phyloP scores from a whole-genome alignment of 2,329 filamentous ascomycete species.

The Sporothrix humicola region DNA sequence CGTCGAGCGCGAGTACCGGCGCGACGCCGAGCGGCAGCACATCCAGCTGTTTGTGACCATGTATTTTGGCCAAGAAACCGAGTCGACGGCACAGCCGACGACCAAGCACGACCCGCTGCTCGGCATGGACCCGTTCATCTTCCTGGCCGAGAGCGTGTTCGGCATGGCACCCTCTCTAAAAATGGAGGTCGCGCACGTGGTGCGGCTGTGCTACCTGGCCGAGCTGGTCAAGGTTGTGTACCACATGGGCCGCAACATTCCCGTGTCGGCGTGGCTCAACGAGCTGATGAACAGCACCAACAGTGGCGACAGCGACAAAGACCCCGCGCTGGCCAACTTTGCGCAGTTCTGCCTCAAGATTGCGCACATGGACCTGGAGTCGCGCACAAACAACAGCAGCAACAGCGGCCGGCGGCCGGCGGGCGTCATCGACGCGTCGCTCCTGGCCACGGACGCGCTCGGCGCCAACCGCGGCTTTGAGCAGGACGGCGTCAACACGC shows the following conservation, averaged over 20 bases:
- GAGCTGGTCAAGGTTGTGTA: slow-evolving; percentile 85
- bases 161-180: slow-evolving; percentile 70
- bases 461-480: slow-evolving; percentile 57
- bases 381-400: slow-evolving; percentile 36
- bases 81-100: slow-evolving; percentile 49
- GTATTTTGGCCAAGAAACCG: slow-evolving; percentile 53
- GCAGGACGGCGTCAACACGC: slow-evolving; percentile 59
- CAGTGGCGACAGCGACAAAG: slow-evolving; percentile 44
- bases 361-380: slow-evolving; percentile 53
- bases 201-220: slow-evolving; percentile 86
- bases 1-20: slow-evolving; percentile 69
- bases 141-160: slow-evolving; percentile 79
- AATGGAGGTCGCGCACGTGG: slow-evolving; percentile 76
- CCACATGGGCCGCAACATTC: slow-evolving; percentile 62
- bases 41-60: slow-evolving; percentile 74
- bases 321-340: slow-evolving; percentile 59
- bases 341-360: slow-evolving; percentile 60
- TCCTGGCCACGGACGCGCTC: slow-evolving; percentile 43
- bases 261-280: slow-evolving; percentile 56
- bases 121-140: slow-evolving; percentile 74
- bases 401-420: slow-evolving; percentile 11
- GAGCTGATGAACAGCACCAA: slow-evolving; percentile 49
- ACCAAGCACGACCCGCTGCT: slow-evolving; percentile 65
- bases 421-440: slow-evolving; percentile 42
- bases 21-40: slow-evolving; percentile 73